A percentile compares a stretch with the other conserved stretches of the same genome.
These are phyloP conservation scores for Coprinopsis sp. DNA, from an alignment of 768 basidiomycete genomes.

Conservation along the genomic window DNA sequence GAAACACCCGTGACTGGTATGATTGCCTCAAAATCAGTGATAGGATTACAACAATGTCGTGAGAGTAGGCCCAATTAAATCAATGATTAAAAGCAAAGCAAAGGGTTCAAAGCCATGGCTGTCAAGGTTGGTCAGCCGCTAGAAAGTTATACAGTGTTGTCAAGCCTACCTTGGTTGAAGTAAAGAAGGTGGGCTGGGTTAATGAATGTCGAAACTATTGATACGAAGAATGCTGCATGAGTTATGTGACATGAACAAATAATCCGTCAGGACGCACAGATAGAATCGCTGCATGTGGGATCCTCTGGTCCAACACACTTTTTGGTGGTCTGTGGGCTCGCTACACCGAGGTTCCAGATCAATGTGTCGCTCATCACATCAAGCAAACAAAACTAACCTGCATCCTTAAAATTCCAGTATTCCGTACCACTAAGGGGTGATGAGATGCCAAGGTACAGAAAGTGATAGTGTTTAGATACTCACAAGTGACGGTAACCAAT, in stretches of 20 bases:
- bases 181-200: slow-evolving; percentile 43
- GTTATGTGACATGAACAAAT: neutral
- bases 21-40: too few species aligned
- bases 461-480: slow-evolving; percentile 15
- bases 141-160: neutral
- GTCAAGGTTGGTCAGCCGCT: neutral
- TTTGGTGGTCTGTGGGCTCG: slow-evolving; percentile 33
- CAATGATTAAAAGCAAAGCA: slow-evolving; percentile 1
- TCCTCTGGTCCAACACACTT: slow-evolving; percentile 43
- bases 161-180: slow-evolving; percentile 37
- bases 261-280: slow-evolving; percentile 35
- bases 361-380: neutral
- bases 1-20: too few species aligned
- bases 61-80: too few species aligned
- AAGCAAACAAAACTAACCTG: slow-evolving; percentile 13
- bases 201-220: slow-evolving; percentile 42
- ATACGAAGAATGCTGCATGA: neutral
- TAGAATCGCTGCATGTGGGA: slow-evolving; percentile 41
- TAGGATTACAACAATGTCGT: too few species aligned
- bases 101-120: slow-evolving; percentile 2
- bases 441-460: neutral
- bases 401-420: slow-evolving; percentile 49
- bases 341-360: neutral
- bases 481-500: slow-evolving; percentile 47
- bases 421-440: slow-evolving; percentile 15